Percentiles rank a stretch among this genome's conserved stretches.
Evolutionary conservation across 2,329 filamentous ascomycete genomes (phyloP).

Genomic region (Colletotrichum brevisporum): DNA sequence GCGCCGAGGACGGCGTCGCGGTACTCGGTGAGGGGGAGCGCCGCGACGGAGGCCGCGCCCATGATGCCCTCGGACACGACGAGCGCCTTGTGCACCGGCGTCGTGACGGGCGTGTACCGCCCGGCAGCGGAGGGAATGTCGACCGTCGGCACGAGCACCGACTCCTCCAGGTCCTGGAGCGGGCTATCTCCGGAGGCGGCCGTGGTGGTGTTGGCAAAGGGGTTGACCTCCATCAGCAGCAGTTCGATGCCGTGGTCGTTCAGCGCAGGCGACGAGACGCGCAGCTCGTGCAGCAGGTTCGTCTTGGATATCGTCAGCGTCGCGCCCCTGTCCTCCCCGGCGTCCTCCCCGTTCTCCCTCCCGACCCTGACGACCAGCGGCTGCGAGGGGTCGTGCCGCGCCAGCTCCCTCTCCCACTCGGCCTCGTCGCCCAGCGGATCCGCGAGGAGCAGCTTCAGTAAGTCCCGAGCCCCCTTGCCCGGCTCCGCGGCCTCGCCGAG

Average conservation of each 20-base stretch:
- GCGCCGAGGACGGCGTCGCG: slow-evolving; percentile 65
- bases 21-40: slow-evolving; percentile 56
- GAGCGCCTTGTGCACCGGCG: slow-evolving; percentile 87
- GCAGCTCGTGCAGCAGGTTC: slow-evolving; percentile 68
- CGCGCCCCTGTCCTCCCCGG: neutral
- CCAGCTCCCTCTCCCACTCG: slow-evolving; percentile 77
- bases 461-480: slow-evolving; percentile 68
- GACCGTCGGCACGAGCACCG: slow-evolving; percentile 81
- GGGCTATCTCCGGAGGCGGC: slow-evolving; percentile 55
- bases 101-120: slow-evolving; percentile 76
- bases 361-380: slow-evolving; percentile 73
- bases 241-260: slow-evolving; percentile 76
- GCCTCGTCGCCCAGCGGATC: slow-evolving; percentile 76
- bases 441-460: slow-evolving; percentile 79
- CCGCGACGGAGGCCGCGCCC: slow-evolving; percentile 71
- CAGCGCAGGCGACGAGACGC: slow-evolving; percentile 74
- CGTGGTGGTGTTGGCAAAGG: slow-evolving; percentile 54
- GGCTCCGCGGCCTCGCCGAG: slow-evolving; percentile 56
- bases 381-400: slow-evolving; percentile 62
- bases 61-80: slow-evolving; percentile 80
- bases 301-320: slow-evolving; percentile 43
- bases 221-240: slow-evolving; percentile 66
- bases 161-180: slow-evolving; percentile 68
- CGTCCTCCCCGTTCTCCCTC: slow-evolving; percentile 15
- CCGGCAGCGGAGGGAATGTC: slow-evolving; percentile 78